Base-by-base conservation (phyloP, 2,329 filamentous ascomycete genomes). In the Hysterium pulicare region DNA sequence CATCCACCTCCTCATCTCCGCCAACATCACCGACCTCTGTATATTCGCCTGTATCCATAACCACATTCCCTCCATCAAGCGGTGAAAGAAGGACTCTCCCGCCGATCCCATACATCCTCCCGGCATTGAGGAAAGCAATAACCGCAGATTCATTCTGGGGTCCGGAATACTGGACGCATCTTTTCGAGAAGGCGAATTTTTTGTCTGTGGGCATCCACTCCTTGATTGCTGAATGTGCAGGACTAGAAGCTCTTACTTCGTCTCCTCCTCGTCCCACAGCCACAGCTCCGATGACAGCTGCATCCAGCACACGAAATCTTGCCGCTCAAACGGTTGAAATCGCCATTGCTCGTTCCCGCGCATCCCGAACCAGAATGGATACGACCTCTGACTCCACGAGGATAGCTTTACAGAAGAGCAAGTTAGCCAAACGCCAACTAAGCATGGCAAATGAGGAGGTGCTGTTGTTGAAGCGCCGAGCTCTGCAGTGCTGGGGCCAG, bases 351-450 rank as follows among this genome's bases (percentile, higher is more conserved):
- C n/a, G 24, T 28, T 7, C 24, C 8, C 24, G 8, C 13, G 8
- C 23, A 40, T 3, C 31, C 26, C 16, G 40, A 26, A 3, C 45
- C 46, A 11, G 44, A 42, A 7, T 28, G 7, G 24, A 28, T 8
- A 28, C 24, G 13, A 13, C 7, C 13, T 7, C 24, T 7, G 11
- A 6, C 15, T 26, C 4, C 16, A 38, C 19, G n/a, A 10, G 13
- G 36, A 38, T 30, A 2, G 33, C 31, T 0, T 44, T 67, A 4
- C 34, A 52, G 15, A 62, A 69, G 45, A 68, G 67, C 49, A 69
- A 68, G 46, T 57, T 75, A 43, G 72, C 72, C 2, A 69, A 68
- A 47, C 58, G 70, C n/a, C 72, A 74, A 53, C 53, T 69, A 48
- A 58, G 64, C 33, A 56, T 75, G 46, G 56, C 71, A 43, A 49